Evolutionary conservation across 345 rosid genomes (phyloP).

Genomic region (Citropsis articulata): DNA sequence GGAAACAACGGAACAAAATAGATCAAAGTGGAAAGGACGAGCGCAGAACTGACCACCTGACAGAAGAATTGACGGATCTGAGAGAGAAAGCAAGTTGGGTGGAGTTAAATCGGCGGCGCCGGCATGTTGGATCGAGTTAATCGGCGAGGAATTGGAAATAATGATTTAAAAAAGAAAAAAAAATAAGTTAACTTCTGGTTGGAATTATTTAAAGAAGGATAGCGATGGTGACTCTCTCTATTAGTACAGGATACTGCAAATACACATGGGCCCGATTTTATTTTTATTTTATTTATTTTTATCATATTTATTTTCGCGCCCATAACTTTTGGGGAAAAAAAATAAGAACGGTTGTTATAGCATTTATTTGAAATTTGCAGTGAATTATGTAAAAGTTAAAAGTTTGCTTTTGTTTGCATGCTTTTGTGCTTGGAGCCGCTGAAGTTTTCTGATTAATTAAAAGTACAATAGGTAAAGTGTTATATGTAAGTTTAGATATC

Average conservation of each 20-base stretch:
- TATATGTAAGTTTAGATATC: no score
- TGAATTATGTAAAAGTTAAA: background rate
- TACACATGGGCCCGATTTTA: slow-evolving; percentile 11
- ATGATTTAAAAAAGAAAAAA: background rate
- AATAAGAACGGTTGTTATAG: background rate
- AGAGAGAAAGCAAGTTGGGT: slow-evolving; percentile 7
- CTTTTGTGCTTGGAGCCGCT: background rate
- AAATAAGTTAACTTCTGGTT: slow-evolving; percentile 10
- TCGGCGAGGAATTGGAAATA: slow-evolving; percentile 35
- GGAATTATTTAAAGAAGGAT: slow-evolving; percentile 35
- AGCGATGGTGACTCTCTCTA: slow-evolving; percentile 34
- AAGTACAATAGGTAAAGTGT: no score
- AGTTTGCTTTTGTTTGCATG: slow-evolving; percentile 28
- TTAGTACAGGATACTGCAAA: slow-evolving; percentile 38
- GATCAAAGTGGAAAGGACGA: background rate
- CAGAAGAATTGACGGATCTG: slow-evolving; percentile 31
- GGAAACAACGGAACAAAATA: slow-evolving; percentile 27
- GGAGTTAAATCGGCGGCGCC: slow-evolving; percentile 44
- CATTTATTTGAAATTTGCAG: background rate
- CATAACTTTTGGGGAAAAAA: background rate
- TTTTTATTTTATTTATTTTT: background rate
- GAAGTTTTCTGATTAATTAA: no score
- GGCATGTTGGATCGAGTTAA: slow-evolving; percentile 31
- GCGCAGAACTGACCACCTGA: slow-evolving; percentile 21
- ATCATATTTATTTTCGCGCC: no score